Evolutionary conservation across 164 flowering plant genomes (phyloP).

Genomic region (Protea cynaroides): DNA sequence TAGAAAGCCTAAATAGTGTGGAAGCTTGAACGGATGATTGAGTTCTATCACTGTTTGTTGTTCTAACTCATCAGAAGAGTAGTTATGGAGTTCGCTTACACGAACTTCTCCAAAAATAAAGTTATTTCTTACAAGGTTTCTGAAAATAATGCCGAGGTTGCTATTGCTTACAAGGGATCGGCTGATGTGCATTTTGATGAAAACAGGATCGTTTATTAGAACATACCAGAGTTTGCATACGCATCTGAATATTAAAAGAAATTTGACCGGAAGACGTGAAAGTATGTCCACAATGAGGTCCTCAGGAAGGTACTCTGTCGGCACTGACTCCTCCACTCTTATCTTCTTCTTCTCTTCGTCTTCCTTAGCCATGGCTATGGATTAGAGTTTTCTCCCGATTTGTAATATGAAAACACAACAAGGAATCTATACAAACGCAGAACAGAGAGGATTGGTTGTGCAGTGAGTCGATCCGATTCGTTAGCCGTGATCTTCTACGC

Average conservation of each 20-base stretch:
- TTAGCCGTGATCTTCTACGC: too few species aligned
- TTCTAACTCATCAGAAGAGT: neutral
- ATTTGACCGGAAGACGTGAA: constrained; percentile 1
- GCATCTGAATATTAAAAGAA: too few species aligned
- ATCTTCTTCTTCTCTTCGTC: too few species aligned
- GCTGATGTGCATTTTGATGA: constrained; percentile 1
- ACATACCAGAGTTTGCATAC: too few species aligned
- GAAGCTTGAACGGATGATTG: neutral
- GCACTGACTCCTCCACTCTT: too few species aligned
- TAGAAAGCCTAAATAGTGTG: neutral
- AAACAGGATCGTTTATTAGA: too few species aligned
- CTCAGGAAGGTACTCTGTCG: neutral
- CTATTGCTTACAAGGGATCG: neutral
- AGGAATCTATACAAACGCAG: too few species aligned
- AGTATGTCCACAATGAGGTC: neutral
- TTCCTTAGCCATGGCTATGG: too few species aligned
- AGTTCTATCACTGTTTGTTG: neutral
- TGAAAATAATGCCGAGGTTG: neutral
- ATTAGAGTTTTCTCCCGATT: too few species aligned
- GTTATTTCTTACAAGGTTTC: neutral
- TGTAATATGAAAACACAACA: too few species aligned
- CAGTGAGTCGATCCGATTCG: too few species aligned
- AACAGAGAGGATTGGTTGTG: too few species aligned
- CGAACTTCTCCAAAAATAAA: neutral
- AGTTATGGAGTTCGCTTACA: neutral